Base-by-base conservation (phyloP, 2,329 filamentous ascomycete species). In the Magnaporthiopsis incrustans region DNA sequence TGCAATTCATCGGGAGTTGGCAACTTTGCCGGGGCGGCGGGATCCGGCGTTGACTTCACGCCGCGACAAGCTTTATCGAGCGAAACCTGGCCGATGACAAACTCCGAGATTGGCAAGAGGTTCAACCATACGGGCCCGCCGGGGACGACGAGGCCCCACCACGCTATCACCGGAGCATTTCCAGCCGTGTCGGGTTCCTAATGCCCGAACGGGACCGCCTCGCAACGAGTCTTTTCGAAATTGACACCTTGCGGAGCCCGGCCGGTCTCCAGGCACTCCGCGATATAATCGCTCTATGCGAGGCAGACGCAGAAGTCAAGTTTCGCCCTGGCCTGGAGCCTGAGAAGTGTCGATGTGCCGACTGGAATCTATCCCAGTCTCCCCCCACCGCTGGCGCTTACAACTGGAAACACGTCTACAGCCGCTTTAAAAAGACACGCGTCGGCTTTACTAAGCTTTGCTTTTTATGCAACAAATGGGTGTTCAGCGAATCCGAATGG, bases 251-350 rank as follows among this genome's bases (percentile, higher is more conserved):
- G 50, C 35, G 35, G 30, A 64, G 63, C 59, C 35, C 33, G 44
- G 57, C 38, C 50, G 26, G 58, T 26, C 25, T 64, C 26, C 32
- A 12, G 12, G 57, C 57, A 27, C 57, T 64, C 30, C n/a, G 58
- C 26, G 58, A 57, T 57, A 60, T 64, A 33, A 12, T 60, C 25
- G 26, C 27, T 25, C 27, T 64, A 15, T 64, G 32, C 44, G 56
- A 60, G 58, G 59, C 58, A 60, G 57, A 64, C 18, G 53, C 35
- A 18, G 57, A 64, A 60, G 57, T 64, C 22, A 25, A 64, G 56
- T 64, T 64, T 35, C 35, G 62, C 18, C 57, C 57, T 12, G 53
- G 57, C 50, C 59, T 64, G 25, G 33, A 64, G 57, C 62, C 57
- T 6, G 62, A 53, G 26, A 64, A 64, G 27, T 64, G 57, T 27